Base-by-base conservation (phyloP, 768 basidiomycete species). In the Mycena alexandri region DNA sequence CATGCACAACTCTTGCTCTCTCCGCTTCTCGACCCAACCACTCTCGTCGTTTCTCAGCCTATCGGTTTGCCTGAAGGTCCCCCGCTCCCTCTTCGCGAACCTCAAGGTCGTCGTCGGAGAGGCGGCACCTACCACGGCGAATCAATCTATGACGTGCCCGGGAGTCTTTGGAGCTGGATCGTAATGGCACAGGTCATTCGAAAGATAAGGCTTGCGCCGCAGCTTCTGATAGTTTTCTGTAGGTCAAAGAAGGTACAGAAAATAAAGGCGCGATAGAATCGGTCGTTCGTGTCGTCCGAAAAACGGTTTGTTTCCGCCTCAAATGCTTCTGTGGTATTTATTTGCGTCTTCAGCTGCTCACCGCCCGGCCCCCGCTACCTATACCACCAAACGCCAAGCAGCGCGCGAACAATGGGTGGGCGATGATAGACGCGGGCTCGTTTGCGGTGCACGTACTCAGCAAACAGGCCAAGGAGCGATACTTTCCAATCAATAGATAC, bases 201-300 rank as follows among this genome's bases (percentile, higher is more conserved):
- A 68, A 17, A 57, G 44, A 38, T 64, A 29, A 10, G 17, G 34
- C 19, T 34, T 38, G 38, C 11, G 41, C 19, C 11, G 25, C n/a
- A n/a, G n/a, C 59, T 67, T 66, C 46, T 46, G 22, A 53, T 61
- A 16, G 13, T 33, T 57, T 67, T 21, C 54, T 29, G 29, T 63
- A 93, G 91, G 92, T 95, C 55, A 95, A 93, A 75, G 91, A 93
- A 71, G 93, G 93, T 11, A 92, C 92, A 9, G 93, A 95, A 81
- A 88, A 86, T 61, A 85, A 90, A 72, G 94, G 93, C 8, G 87
- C 89, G 2, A 89, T 95, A 61, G 92, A 94, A 73, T 88, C 89
- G 10, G 87, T 94, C 43, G 86, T 92, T 48, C 84, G 92, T 54
- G 76, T 87, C 14, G 85, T 93, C 29, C 82, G 93, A 68, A 94